These are phyloP conservation scores for Dictyostelium citrinum DNA, from an alignment of 78 protist genomes.

Conservation along the genomic window DNA sequence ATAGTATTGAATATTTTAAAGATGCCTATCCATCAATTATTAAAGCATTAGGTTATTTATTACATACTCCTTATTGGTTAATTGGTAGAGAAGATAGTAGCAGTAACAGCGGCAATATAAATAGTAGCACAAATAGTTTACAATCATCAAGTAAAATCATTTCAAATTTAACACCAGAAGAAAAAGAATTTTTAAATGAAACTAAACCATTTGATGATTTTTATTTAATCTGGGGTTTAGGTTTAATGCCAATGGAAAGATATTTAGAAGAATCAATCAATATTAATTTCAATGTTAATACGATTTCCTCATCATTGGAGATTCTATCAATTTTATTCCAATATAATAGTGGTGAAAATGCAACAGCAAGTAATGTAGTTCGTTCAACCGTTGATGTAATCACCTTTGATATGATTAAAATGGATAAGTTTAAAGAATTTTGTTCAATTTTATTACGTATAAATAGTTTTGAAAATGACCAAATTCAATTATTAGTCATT, in stretches of 20 bases:
- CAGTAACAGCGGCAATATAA: not conserved
- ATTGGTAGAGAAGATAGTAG: constrained; percentile 16
- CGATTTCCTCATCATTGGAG: constrained; percentile 13
- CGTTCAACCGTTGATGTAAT: not conserved
- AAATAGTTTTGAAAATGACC: not conserved
- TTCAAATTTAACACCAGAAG: not conserved
- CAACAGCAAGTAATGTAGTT: constrained; percentile 7
- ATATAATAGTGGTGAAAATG: constrained; percentile 16
- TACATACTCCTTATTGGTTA: constrained; percentile 48
- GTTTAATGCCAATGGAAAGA: constrained; percentile 31
- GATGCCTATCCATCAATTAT: constrained; percentile 54
- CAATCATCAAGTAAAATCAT: not conserved
- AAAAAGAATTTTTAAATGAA: constrained; percentile 18
- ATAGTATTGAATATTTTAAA: constrained; percentile 51
- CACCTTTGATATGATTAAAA: not conserved
- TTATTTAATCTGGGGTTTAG: constrained; percentile 19
- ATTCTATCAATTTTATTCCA: not conserved
- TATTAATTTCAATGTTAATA: not conserved
- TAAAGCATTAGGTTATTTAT: constrained; percentile 18
- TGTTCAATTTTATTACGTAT: not conserved
- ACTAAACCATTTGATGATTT: constrained; percentile 30
- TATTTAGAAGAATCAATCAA: constrained; percentile 21
- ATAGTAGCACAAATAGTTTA: not conserved
- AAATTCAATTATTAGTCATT: not conserved
- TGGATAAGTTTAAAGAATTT: constrained; percentile 24